Base-by-base conservation (phyloP, 2,329 filamentous ascomycete genomes). In the Xylariaceae sp. region DNA sequence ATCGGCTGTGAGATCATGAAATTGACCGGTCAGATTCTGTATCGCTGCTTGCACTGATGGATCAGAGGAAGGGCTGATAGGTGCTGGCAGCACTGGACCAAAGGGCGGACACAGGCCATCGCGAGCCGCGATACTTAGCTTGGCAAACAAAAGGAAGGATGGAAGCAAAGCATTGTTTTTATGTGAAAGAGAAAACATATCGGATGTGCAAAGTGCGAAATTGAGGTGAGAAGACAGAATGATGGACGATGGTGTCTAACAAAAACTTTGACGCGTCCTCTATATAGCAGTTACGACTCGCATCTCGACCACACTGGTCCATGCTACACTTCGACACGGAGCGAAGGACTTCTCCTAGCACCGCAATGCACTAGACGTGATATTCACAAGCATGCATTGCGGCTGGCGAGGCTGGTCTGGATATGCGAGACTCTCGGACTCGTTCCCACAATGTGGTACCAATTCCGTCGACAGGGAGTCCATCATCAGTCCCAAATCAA, bases 81-180 rank as follows among this genome's bases (percentile, higher is more conserved):
- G 71, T 14, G 69, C 65, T 6, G 70, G 72, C 6, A 75, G 61
- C 40, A 75, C 72, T 11, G 71, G 62, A 5, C 73, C 73, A n/a
- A 75, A 64, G 28, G 73, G 73, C n/a, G 73, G 72, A 17, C 72
- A 75, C 5, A 70, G 67, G n/a, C 66, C 68, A 28, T 68, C 60
- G 14, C 58, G 55, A 28, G 63, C 59, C 47, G 59, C 60, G 6
- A 59, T 45, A 18, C 54, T 57, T 5, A 58, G 42, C 17, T 60
- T 56, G 28, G 50, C 36, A 14, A 53, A 43, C 9, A 63, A 34
- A 12, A 64, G 28, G 11, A 48, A 47, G 38, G 42, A 42, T 10
- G 44, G 42, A 9, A 61, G 11, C 17, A 50, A n/a, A 19, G 47
- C 42, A 10, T 22, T 42, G 4, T 42, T 31, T 10, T 18, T 9